phyloP scores from a whole-genome alignment of 768 basidiomycete species.

The Bullera alba region DNA sequence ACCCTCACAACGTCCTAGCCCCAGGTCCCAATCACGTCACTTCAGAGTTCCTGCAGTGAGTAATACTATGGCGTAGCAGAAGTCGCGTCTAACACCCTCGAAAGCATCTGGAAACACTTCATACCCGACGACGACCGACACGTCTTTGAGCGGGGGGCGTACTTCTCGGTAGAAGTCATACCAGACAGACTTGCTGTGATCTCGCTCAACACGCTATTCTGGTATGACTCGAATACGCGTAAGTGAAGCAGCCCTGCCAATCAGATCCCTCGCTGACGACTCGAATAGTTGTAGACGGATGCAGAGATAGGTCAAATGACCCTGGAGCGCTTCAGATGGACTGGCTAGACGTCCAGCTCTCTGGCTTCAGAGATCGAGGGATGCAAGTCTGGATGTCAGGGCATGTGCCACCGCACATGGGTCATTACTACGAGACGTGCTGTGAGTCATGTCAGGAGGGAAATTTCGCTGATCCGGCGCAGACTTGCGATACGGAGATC shows the following conservation, averaged over 20 bases:
- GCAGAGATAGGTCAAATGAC: constrained; percentile 58
- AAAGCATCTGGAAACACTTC: constrained; percentile 71
- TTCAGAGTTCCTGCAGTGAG: constrained; percentile 63
- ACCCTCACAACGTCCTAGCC: constrained; percentile 53
- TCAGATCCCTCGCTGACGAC: constrained; percentile 7
- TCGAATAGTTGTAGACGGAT: constrained; percentile 64
- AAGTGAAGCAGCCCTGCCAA: constrained; percentile 10
- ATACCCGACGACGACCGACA: constrained; percentile 72
- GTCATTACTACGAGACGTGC: constrained; percentile 78
- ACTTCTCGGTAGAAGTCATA: constrained; percentile 72
- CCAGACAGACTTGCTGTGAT: constrained; percentile 68
- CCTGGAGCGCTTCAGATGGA: constrained; percentile 84
- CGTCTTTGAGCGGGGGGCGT: constrained; percentile 81
- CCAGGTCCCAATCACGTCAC: constrained; percentile 45
- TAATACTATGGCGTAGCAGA: constrained; percentile 6
- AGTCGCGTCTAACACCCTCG: not conserved
- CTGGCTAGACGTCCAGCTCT: constrained; percentile 82
- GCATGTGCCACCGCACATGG: constrained; percentile 75
- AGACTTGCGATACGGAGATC: constrained; percentile 52
- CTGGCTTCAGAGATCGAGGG: constrained; percentile 58
- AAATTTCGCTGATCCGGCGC: constrained; percentile 28
- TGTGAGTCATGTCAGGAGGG: constrained; percentile 50
- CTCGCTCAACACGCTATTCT: constrained; percentile 83
- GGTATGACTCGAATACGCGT: constrained; percentile 85
- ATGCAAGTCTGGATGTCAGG: constrained; percentile 63